Conservation (phyloP, 306 rosid genomes). For the Canavalia gladiata region DNA sequence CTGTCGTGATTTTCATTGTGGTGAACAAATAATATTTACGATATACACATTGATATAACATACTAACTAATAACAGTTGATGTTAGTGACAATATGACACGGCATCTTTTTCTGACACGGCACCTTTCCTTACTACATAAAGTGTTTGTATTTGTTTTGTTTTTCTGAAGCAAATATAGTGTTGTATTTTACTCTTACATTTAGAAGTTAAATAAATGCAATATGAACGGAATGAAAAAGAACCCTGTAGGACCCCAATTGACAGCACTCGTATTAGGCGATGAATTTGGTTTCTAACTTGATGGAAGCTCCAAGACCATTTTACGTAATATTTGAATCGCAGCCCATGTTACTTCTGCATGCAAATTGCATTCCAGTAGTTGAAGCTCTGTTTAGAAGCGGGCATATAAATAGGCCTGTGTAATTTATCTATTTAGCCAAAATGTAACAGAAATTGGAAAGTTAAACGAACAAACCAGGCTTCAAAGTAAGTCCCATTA, state of each 20-base stretch:
- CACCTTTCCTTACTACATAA: neutral
- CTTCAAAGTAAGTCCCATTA: neutral
- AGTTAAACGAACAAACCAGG: neutral
- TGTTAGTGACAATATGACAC: neutral
- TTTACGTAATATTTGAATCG: constrained; percentile 2
- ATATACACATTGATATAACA: constrained; percentile 5
- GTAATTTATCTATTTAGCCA: neutral
- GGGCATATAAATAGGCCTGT: neutral
- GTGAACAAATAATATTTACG: neutral
- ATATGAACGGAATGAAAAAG: neutral
- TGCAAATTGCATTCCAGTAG: constrained; percentile 34
- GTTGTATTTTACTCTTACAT: neutral
- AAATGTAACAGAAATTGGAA: neutral
- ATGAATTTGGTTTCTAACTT: constrained; percentile 1
- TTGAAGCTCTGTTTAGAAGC: constrained; percentile 28
- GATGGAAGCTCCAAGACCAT: constrained; percentile 21
- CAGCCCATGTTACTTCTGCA: constrained; percentile 23
- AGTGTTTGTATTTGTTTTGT: neutral
- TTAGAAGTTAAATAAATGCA: neutral
- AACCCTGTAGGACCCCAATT: neutral
- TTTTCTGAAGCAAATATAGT: too few relatives aligned
- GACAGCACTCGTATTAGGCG: neutral
- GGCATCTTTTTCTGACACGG: neutral
- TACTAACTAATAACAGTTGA: neutral
- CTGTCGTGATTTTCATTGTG: neutral